These are phyloP conservation scores for Aspergillus sp. DNA, from an alignment of 2,329 filamentous ascomycete species.

Conservation along the genomic window DNA sequence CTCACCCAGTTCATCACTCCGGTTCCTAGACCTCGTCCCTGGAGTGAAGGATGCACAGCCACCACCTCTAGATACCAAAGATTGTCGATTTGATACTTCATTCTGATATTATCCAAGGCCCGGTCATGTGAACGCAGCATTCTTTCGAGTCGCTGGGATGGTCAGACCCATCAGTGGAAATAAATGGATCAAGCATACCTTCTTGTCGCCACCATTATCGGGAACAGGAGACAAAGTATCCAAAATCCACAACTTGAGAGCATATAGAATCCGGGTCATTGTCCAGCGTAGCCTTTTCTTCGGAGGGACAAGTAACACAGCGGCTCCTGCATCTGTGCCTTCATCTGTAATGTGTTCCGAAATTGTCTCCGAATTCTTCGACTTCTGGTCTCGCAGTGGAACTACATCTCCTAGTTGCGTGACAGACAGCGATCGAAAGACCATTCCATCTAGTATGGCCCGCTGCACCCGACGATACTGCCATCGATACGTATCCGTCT, in stretches of 20 bases:
- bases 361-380: neutral
- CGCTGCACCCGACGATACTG: slow-evolving; percentile 25
- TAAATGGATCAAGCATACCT: slow-evolving; percentile 7
- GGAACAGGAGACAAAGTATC: slow-evolving; percentile 11
- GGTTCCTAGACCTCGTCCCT: slow-evolving; percentile 22
- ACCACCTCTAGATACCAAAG: slow-evolving; percentile 29
- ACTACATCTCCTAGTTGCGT: slow-evolving; percentile 10
- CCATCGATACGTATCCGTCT: slow-evolving; percentile 16
- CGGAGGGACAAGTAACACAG: slow-evolving; percentile 23
- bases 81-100: slow-evolving; percentile 1
- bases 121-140: slow-evolving; percentile 13
- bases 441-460: slow-evolving; percentile 18
- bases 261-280: slow-evolving; percentile 3
- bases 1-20: slow-evolving; percentile 18
- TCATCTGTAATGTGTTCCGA: neutral
- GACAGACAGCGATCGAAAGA: slow-evolving; percentile 15
- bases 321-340: slow-evolving; percentile 16
- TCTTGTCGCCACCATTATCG: slow-evolving; percentile 12
- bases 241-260: slow-evolving; percentile 18
- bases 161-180: neutral
- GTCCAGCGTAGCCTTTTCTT: slow-evolving; percentile 13
- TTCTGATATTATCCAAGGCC: slow-evolving; percentile 2
- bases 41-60: slow-evolving; percentile 25
- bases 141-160: slow-evolving; percentile 13
- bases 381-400: neutral